Base-by-base conservation (phyloP, 768 basidiomycete species). In the Zangia roseola region DNA sequence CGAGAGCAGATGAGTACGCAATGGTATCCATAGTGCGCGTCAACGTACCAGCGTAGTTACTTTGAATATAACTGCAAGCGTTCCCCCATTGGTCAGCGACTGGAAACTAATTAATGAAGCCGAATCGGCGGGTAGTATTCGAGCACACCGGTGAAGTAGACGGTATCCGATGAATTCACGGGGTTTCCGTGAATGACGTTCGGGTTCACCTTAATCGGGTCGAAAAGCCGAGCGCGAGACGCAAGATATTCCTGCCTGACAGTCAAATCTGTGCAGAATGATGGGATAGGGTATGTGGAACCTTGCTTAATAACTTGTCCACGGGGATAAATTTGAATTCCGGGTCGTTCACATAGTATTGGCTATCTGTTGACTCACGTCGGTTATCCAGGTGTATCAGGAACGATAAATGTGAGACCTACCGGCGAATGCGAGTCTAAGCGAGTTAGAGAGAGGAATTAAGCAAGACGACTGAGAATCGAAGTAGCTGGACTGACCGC, bases 301-400 rank as follows among this genome's bases (percentile, higher is more conserved):
- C 91, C 78, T 91, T 86, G 79, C 87, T 92, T 38, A 99, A 69
- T 10, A 99, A 72, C 63, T 92, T 75, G 49, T 86, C 73, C 21
- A 97, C 84, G 0, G 94, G 94, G 9, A 94, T 75, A 47, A 85
- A 77, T 34, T 75, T 76, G 21, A 88, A 74, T 1, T 90, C 85
- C 0, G 94, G 95, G 63, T 98, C 97, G 1, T 91, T 79, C n/a
- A 97, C 88, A 68, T 90, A 97, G 70, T 89, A 89, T 61, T 86
- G 82, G 31, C 83, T 87, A 54, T 97, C 94, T 88, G 31, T 47
- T 19, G 23, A 33, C 24, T 23, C 9, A 17, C 31, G 33, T 47
- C 13, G 20, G 36, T 31, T n/a, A 16, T 47, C n/a, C 20, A n/a
- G 43, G 13, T 4, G 14, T 33, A 13, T 28, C 9, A 13, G 14